These are phyloP conservation scores for Fusarium gaditjirri DNA, from an alignment of 2,329 filamentous ascomycete genomes.

Conservation along the genomic window DNA sequence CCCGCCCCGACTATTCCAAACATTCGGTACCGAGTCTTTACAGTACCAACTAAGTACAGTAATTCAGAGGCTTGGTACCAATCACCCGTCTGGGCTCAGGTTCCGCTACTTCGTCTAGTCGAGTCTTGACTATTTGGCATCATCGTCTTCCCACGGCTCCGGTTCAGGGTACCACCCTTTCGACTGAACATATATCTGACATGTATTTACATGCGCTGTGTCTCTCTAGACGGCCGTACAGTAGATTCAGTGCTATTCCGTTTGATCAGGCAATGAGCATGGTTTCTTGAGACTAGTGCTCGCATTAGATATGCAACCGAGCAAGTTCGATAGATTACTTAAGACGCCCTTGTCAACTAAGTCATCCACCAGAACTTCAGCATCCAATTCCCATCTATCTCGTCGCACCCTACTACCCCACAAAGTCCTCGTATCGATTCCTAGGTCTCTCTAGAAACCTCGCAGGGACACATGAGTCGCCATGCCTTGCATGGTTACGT, in stretches of 20 bases:
- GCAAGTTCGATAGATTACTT: not conserved
- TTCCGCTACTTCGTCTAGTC: not conserved
- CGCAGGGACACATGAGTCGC: not conserved
- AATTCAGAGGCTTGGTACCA: not conserved
- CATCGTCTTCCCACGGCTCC: not conserved
- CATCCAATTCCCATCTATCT: not conserved
- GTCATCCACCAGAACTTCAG: constrained; percentile 1
- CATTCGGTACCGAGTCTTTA: constrained; percentile 22
- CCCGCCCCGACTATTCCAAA: constrained; percentile 24
- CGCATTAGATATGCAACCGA: not conserved
- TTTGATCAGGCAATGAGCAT: not conserved
- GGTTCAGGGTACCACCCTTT: not conserved
- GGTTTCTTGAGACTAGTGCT: not conserved
- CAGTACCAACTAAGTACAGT: not conserved
- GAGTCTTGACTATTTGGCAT: not conserved
- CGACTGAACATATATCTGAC: not conserved
- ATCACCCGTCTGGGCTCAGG: not conserved
- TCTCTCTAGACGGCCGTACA: not conserved
- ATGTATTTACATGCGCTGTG: not conserved
- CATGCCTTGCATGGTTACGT: not conserved
- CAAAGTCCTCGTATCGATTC: not conserved
- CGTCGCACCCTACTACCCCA: constrained; percentile 3
- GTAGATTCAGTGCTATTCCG: not conserved
- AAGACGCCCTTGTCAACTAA: not conserved
- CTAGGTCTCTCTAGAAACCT: not conserved